Evolutionary conservation across 2,329 filamentous ascomycete genomes (phyloP), one percentile per base, ranked within the genome.

Genomic region (Colletotrichum sp.): DNA sequence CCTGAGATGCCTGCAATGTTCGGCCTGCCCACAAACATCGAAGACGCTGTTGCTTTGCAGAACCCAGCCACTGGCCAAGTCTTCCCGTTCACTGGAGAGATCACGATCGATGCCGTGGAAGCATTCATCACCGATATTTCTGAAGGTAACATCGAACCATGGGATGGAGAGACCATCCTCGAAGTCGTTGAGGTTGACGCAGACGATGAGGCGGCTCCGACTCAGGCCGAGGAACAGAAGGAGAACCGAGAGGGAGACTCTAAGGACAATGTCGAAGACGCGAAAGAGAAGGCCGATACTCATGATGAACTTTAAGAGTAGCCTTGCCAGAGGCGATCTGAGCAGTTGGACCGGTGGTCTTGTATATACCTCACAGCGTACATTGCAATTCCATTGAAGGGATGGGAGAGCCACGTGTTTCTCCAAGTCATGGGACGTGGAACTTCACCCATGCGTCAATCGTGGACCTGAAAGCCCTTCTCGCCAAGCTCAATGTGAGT

Each of bases 111-210:
- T 15, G 79, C 77, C 1, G 81, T 90, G 8, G 87, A 87, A 48
- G 77, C 74, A 2, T 90, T 89, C 74, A 82, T 90, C 55, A 79
- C 83, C 75, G 85, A 86, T 70, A 88, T 90, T 65, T 86, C 86
- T 3, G 81, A 85, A 61, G 87, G 86, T 4, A 85, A 82, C 70
- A 82, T 87, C 6, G 78, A 82, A 76, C 82, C 86, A 2, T 87
- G 86, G 85, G 81, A 83, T 67, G 82, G 82, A 19, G 71, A 75
- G 22, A 66, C 74, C 8, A 55, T 68, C 13, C 69, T 69, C 19
- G 77, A 77, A 48, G 74, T 71, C 30, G 59, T 52, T 11, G 32
- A 66, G 44, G 64, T 66, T 4, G 65, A 72, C 7, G 60, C 28
- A 27, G 72, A n/a, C 15, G 57, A 36, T 22, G 57, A 74, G 11